Percentiles rank a stretch among this genome's conserved stretches.
phyloP scores from a whole-genome alignment of 1,139 yeast genomes.

The Hansenula lynferdii region DNA sequence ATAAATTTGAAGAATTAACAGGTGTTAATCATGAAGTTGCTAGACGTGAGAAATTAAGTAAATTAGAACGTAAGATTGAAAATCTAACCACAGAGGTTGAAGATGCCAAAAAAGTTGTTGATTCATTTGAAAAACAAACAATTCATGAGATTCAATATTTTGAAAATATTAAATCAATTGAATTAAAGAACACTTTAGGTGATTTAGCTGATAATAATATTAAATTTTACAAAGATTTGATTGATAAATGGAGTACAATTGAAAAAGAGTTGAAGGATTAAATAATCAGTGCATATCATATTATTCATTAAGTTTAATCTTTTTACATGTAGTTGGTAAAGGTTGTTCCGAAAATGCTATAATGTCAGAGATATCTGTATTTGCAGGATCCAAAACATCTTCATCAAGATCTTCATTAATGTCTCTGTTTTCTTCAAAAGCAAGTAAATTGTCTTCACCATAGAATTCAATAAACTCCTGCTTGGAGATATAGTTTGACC shows the following conservation, averaged over 20 bases:
- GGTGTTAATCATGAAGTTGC: slow-evolving; percentile 56
- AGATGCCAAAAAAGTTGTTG: slow-evolving; percentile 65
- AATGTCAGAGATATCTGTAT: slow-evolving; percentile 20
- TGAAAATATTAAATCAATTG: slow-evolving; percentile 74
- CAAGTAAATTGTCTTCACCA: slow-evolving; percentile 29
- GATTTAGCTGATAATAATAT: slow-evolving; percentile 75
- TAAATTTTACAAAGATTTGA: slow-evolving; percentile 65
- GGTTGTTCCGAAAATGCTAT: slow-evolving; percentile 15
- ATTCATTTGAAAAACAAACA: slow-evolving; percentile 61
- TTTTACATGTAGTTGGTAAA: too few relatives aligned
- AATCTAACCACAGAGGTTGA: slow-evolving; percentile 53
- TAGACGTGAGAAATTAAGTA: slow-evolving; percentile 45
- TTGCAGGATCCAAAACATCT: slow-evolving; percentile 21
- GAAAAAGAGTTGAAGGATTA: slow-evolving; percentile 39
- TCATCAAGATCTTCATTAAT: slow-evolving; percentile 28
- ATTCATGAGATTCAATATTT: slow-evolving; percentile 74
- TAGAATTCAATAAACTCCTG: slow-evolving; percentile 43
- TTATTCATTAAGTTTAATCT: too few relatives aligned
- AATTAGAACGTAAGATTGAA: slow-evolving; percentile 52
- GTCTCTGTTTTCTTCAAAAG: slow-evolving; percentile 24
- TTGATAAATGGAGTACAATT: slow-evolving; percentile 66
- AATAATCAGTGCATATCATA: too few relatives aligned
- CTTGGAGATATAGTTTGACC: slow-evolving; percentile 40
- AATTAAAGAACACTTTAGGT: slow-evolving; percentile 65
- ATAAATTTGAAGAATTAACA: slow-evolving; percentile 53